These are phyloP conservation scores for Furcasterigmium sp. DNA, from an alignment of 2,329 filamentous ascomycete genomes.

Conservation along the genomic window DNA sequence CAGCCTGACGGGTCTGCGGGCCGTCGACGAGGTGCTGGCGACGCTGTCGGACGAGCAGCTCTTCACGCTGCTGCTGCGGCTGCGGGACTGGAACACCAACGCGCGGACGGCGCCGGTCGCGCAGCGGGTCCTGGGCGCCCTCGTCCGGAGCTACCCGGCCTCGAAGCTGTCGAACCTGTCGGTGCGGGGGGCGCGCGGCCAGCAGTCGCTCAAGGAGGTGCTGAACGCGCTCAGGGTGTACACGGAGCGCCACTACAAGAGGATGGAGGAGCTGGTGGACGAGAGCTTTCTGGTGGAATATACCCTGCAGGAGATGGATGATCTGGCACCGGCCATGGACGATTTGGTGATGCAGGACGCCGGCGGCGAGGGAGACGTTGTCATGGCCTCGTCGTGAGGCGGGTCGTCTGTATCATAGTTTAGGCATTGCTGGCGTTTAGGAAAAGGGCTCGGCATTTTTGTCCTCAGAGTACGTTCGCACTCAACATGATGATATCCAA, in stretches of 20 bases:
- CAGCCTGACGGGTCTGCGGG: slow-evolving; percentile 58
- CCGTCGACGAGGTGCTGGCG: slow-evolving; percentile 81
- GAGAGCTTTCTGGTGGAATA: slow-evolving; percentile 95
- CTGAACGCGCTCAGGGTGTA: slow-evolving; percentile 84
- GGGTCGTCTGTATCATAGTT: background rate
- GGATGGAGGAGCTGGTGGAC: slow-evolving; percentile 84
- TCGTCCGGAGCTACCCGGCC: slow-evolving; percentile 78
- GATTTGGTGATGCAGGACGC: slow-evolving; percentile 24
- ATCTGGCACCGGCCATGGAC: slow-evolving; percentile 43
- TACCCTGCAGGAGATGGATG: slow-evolving; percentile 90
- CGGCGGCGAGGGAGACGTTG: slow-evolving; percentile 33
- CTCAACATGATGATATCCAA: no score
- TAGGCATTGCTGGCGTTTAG: no score
- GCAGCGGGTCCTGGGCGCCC: slow-evolving; percentile 74
- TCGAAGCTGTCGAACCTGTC: slow-evolving; percentile 69
- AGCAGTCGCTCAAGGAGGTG: slow-evolving; percentile 73
- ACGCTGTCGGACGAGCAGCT: slow-evolving; percentile 79
- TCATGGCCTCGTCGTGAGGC: slow-evolving; percentile 29
- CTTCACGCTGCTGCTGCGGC: slow-evolving; percentile 70
- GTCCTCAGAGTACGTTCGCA: no score
- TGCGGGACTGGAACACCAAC: slow-evolving; percentile 98
- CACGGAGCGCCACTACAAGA: slow-evolving; percentile 86
- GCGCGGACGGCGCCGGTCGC: slow-evolving; percentile 79
- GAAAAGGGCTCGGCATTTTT: no score
- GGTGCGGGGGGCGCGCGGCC: slow-evolving; percentile 49